These are phyloP conservation scores for Coemansia sp. DNA, from an alignment of 192 early-diverging fungal genomes.

Conservation along the genomic window DNA sequence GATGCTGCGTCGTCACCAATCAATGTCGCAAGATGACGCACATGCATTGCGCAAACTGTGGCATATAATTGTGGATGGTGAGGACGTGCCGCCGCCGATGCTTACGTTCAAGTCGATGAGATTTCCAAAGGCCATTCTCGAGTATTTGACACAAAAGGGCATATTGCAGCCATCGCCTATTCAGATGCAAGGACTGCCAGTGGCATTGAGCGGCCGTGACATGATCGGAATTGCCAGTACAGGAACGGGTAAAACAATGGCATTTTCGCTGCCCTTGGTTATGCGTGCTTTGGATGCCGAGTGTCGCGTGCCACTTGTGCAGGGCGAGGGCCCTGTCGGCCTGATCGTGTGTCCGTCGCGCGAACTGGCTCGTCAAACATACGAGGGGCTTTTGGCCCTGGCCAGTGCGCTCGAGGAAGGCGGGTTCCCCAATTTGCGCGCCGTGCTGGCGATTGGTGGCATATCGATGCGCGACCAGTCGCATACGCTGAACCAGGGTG, in stretches of 20 bases:
- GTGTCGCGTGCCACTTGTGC: constrained; percentile 70
- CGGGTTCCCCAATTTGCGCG: constrained; percentile 73
- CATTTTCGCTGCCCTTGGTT: constrained; percentile 91
- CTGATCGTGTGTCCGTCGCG: constrained; percentile 95
- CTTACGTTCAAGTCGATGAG: constrained; percentile 84
- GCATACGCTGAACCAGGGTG: constrained; percentile 67
- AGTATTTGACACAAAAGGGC: constrained; percentile 75
- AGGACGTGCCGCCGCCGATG: constrained; percentile 81
- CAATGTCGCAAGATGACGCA: constrained; percentile 53
- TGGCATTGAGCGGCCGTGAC: constrained; percentile 84
- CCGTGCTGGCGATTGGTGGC: constrained; percentile 91
- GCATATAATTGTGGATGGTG: constrained; percentile 89
- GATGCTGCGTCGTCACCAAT: constrained; percentile 72
- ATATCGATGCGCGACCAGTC: constrained; percentile 89
- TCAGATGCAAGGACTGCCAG: constrained; percentile 96
- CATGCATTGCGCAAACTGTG: constrained; percentile 71
- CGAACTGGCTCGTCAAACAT: constrained; percentile 93
- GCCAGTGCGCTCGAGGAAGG: constrained; percentile 57
- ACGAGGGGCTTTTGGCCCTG: constrained; percentile 75
- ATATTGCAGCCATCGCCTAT: constrained; percentile 93
- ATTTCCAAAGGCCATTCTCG: constrained; percentile 73
- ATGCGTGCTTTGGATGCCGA: constrained; percentile 96
- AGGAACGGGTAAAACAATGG: constrained; percentile 94
- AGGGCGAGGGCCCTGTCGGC: constrained; percentile 91
- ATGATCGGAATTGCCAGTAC: constrained; percentile 99